Evolutionary conservation across 73 alveolate species (phyloP).

Genomic region (Blepharisma stoltei): DNA sequence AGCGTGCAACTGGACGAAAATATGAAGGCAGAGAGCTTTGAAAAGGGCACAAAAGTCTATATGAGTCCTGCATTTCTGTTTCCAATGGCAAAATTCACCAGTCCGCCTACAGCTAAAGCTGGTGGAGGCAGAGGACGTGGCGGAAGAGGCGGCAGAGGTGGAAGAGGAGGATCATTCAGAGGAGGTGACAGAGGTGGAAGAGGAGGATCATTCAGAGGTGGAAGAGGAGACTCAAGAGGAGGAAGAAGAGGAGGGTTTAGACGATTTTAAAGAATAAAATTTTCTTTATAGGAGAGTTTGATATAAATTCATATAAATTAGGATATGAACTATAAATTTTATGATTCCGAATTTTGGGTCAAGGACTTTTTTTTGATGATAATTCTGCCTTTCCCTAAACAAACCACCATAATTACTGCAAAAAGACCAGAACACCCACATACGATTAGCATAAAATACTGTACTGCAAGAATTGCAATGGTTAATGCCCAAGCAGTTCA

Average conservation of each 20-base stretch:
- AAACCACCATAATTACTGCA: no score
- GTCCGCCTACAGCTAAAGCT: not conserved
- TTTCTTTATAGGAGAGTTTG: no score
- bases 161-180: constrained; percentile 25
- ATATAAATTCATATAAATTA: no score
- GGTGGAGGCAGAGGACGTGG: constrained; percentile 16
- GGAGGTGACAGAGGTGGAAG: constrained; percentile 29
- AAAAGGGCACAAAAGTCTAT: constrained; percentile 28
- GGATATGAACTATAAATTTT: no score
- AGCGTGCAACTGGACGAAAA: constrained; percentile 4
- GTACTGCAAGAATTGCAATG: no score
- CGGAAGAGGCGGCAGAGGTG: constrained; percentile 34
- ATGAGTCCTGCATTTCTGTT: constrained; percentile 25
- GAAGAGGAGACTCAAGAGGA: constrained; percentile 23
- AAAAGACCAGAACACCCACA: no score
- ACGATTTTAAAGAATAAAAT: not conserved
- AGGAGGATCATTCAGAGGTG: constrained; percentile 28
- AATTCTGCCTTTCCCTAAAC: no score
- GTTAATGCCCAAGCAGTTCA: no score
- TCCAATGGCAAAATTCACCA: constrained; percentile 15
- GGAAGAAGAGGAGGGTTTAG: constrained; percentile 30
- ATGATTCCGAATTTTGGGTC: no score
- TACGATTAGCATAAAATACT: no score
- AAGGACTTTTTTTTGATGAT: no score
- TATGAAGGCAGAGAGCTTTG: constrained; percentile 30